phyloP scores from a whole-genome alignment of 306 rosid species.

The Dalbergia cochinchinensis region DNA sequence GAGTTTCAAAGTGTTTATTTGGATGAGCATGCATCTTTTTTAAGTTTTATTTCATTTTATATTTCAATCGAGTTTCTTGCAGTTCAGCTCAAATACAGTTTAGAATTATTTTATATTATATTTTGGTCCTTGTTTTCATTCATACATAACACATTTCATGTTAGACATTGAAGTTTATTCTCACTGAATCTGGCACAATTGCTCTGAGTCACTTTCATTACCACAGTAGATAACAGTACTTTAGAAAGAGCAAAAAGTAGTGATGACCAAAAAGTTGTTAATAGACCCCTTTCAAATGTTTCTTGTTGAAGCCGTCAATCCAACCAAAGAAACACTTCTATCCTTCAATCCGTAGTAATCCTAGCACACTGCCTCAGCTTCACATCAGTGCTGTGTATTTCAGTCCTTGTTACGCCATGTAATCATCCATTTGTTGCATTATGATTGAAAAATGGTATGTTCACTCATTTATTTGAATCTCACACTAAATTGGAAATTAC shows the following conservation, averaged over 20 bases:
- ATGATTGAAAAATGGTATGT: not conserved
- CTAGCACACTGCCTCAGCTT: conserved; percentile 23
- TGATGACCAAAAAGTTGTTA: conserved; percentile 48
- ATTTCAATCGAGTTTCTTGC: conserved; percentile 2
- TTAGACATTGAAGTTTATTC: not conserved
- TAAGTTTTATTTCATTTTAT: not conserved
- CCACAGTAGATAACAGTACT: conserved; percentile 8
- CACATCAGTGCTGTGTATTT: conserved; percentile 34
- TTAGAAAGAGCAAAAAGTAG: conserved; percentile 16
- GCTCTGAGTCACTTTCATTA: conserved; percentile 41
- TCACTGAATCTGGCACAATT: conserved; percentile 9
- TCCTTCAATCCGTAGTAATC: conserved; percentile 31
- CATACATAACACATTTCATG: not conserved
- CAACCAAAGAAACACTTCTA: conserved; percentile 39
- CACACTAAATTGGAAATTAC: not conserved
- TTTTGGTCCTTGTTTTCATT: not conserved
- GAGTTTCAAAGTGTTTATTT: not conserved
- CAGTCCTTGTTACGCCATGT: not conserved
- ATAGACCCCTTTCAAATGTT: conserved; percentile 53
- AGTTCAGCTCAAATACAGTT: conserved; percentile 27
- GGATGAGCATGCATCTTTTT: too few species aligned
- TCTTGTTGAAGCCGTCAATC: conserved; percentile 60
- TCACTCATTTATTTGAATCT: conserved; percentile 26
- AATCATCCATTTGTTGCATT: not conserved
- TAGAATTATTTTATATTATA: not conserved